A percentile compares a stretch with the other conserved stretches of the same genome.
Conservation (phyloP, 164 flowering plant species). For the Stephania yunnanensis region DNA sequence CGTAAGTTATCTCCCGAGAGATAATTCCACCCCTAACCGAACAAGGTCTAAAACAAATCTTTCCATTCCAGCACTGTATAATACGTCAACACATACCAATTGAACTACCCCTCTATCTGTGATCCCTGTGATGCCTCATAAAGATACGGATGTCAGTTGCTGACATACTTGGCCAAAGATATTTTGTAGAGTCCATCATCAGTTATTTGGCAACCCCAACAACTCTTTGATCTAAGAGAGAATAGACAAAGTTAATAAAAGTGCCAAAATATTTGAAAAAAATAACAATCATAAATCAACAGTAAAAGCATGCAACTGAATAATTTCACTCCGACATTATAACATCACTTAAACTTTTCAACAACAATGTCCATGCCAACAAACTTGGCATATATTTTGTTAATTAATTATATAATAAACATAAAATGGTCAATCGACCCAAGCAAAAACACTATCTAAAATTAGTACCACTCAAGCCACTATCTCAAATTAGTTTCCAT, state of each 20-base stretch:
- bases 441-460: no score
- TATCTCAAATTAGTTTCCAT: no score
- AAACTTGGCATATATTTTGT: neutral
- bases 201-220: conserved; percentile 94
- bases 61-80: neutral
- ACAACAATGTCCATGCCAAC: neutral
- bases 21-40: no score
- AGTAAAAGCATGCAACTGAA: neutral
- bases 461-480: no score
- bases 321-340: neutral
- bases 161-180: conserved; percentile 67
- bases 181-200: conserved; percentile 68
- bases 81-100: conserved; percentile 46
- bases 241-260: neutral
- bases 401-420: no score
- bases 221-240: conserved; percentile 64
- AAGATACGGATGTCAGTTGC: conserved; percentile 76
- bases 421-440: no score
- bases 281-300: neutral
- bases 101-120: conserved; percentile 81
- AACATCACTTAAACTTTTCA: neutral
- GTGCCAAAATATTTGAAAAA: neutral
- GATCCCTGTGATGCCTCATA: conserved; percentile 93
- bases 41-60: neutral
- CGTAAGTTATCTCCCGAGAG: no score